Conservation (phyloP, 371 early-diverging fungal genomes). For the Mortierella sp. region DNA sequence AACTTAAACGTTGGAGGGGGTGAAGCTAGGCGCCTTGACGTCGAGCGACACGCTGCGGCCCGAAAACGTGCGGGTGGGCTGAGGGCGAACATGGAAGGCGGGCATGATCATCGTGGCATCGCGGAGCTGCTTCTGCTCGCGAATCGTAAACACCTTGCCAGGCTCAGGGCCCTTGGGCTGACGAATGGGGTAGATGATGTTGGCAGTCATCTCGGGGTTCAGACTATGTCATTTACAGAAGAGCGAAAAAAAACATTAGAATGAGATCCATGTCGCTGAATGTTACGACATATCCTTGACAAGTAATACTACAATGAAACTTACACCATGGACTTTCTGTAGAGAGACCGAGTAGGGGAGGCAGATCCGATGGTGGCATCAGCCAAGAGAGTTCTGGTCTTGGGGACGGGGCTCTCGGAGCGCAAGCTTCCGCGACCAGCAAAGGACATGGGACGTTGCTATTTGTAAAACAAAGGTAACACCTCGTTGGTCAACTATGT, state of each 20-base stretch:
- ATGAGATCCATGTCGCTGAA: neutral
- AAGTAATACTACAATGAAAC: neutral
- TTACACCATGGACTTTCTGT: slow-evolving; percentile 54
- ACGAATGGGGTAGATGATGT: slow-evolving; percentile 69
- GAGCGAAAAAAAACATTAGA: neutral
- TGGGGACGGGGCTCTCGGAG: slow-evolving; percentile 36
- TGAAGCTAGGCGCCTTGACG: slow-evolving; percentile 47
- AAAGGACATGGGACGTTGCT: slow-evolving; percentile 56
- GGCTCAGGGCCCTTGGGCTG: slow-evolving; percentile 75
- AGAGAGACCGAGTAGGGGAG: slow-evolving; percentile 48
- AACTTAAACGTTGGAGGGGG: slow-evolving; percentile 28
- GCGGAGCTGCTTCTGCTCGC: slow-evolving; percentile 53
- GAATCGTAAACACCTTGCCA: slow-evolving; percentile 65
- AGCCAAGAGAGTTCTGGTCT: slow-evolving; percentile 21
- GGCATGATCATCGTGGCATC: slow-evolving; percentile 53
- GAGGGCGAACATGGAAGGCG: slow-evolving; percentile 36
- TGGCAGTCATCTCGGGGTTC: slow-evolving; percentile 33
- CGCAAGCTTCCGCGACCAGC: slow-evolving; percentile 44
- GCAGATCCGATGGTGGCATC: slow-evolving; percentile 40
- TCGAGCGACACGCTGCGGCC: slow-evolving; percentile 42
- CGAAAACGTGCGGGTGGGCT: slow-evolving; percentile 25
- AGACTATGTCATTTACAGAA: slow-evolving; percentile 12
- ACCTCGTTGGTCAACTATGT: neutral
- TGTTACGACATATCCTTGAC: neutral
- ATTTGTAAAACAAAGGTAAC: neutral